Evolutionary conservation across 495 filamentous ascomycete genomes (phyloP).

Genomic region (Penicillium odoratum): DNA sequence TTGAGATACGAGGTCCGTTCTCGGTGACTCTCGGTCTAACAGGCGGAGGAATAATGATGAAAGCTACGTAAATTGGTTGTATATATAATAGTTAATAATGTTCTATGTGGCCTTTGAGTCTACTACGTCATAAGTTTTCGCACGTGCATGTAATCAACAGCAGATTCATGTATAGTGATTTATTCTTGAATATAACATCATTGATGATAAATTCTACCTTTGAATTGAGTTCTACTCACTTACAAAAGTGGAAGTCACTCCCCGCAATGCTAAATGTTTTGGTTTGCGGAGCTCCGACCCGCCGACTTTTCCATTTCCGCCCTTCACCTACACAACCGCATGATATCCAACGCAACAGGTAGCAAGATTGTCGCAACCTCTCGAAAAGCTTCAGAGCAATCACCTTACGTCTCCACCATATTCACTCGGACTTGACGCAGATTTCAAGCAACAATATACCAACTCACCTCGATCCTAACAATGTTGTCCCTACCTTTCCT

Average conservation of each 20-base stretch:
- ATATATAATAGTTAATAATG: no score
- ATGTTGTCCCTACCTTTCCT: conserved; percentile 72
- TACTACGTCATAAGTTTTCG: background rate
- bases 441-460: background rate
- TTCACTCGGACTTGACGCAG: background rate
- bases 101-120: background rate
- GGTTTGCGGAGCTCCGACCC: background rate
- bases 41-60: conserved; percentile 10
- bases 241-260: background rate
- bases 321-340: background rate
- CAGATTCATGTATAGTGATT: no score
- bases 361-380: background rate
- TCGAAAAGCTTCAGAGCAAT: background rate
- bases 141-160: no score
- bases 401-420: background rate
- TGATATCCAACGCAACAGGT: background rate
- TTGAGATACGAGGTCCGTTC: conserved; percentile 10
- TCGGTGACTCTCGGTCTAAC: conserved; percentile 5
- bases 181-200: no score
- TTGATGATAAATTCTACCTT: no score
- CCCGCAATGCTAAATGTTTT: conserved; percentile 6
- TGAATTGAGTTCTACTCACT: background rate
- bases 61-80: background rate
- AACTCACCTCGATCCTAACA: conserved; percentile 22
- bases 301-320: conserved; percentile 2